Base-by-base conservation (phyloP, 2,329 filamentous ascomycete genomes). In the Sporothrix curviconia region DNA sequence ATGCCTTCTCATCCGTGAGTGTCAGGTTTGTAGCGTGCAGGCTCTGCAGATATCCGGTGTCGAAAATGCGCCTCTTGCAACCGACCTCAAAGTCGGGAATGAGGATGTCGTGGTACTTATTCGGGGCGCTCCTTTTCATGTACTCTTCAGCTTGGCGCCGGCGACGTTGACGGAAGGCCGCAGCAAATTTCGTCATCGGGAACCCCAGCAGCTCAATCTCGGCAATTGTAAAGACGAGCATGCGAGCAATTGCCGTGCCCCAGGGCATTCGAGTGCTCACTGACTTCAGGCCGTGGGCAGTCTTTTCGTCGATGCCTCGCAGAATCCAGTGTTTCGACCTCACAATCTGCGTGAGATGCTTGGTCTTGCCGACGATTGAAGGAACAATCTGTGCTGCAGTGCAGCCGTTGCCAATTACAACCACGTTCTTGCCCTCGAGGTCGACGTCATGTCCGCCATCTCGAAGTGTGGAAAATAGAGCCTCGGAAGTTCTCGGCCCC, bases 61-160 rank as follows among this genome's bases (percentile, higher is more conserved):
- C 44, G 17, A 49, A 49, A 17, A 49, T 49, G 28, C 44, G 44
- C n/a, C 44, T n/a, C 28, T 49, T 49, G 44, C 44, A 49, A 12
- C 44, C 44, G 28, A 49, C 28, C 44, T 49, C 44, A 36, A 47
- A 49, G 17, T 49, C 44, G 9, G 44, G 44, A 3, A 49, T 17
- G 28, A 49, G 17, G 14, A 49, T 22, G 28, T 34, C 25, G 44
- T 49, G 44, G 17, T 49, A 49, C 7, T 49, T 36, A 3, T 8
- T 30, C 3, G 44, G 44, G 3, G 44, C n/a, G 9, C n/a, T 34
- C 30, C 9, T 12, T 7, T 8, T n/a, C 44, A 49, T 49, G 44
- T 49, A 49, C 15, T n/a, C n/a, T 11, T 49, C 44, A 11, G 44
- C 44, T 17, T 49, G 28, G 6, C 17, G 44, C 2, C 44, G 28